Evolutionary conservation across 2,329 filamentous ascomycete species (phyloP), one percentile per base, ranked within the genome.

Genomic region (Fonsecaea monophora): DNA sequence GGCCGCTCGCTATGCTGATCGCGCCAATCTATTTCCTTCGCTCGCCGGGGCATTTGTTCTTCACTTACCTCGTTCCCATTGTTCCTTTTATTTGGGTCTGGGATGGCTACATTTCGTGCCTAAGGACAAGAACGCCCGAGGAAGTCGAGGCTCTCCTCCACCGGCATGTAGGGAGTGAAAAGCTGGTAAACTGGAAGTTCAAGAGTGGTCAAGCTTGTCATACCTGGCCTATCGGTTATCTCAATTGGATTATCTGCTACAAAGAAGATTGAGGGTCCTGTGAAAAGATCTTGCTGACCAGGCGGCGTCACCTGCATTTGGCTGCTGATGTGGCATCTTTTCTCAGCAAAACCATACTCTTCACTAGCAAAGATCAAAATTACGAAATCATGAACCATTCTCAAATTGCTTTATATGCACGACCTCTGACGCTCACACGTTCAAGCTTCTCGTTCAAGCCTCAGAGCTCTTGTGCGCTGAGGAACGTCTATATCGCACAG

Each of bases 1-100:
- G 72, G 66, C 74, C 75, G 15, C 71, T 74, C 12, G 62, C 76
- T 8, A 74, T 77, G 62, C 64, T 77, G 60, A 73, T 77, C 18
- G 73, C 73, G 15, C 73, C 75, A 1, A 73, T 76, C 63, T 73
- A 76, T 53, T 77, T 74, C 70, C 84, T 81, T 80, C 77, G 81
- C 61, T 85, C 84, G 15, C 83, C 82, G 2, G 62, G 79, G n/a
- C 84, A 85, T 37, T 78, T 92, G 8, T 79, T 91, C 71, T 90
- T 89, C 73, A 88, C 88, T 4, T 92, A 89, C 73, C 68, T 87
- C 1, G 74, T 91, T 7, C 90, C 90, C 0, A 78, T 92, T 12
- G 77, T 92, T 15, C 90, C 90, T 0, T 85, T 90, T 67, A 85
- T 91, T 8, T 78, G 92, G 18, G 83, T 87, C 0, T 89, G 90